Base-by-base conservation (phyloP, 2,329 filamentous ascomycete species). In the Claviceps sp. region DNA sequence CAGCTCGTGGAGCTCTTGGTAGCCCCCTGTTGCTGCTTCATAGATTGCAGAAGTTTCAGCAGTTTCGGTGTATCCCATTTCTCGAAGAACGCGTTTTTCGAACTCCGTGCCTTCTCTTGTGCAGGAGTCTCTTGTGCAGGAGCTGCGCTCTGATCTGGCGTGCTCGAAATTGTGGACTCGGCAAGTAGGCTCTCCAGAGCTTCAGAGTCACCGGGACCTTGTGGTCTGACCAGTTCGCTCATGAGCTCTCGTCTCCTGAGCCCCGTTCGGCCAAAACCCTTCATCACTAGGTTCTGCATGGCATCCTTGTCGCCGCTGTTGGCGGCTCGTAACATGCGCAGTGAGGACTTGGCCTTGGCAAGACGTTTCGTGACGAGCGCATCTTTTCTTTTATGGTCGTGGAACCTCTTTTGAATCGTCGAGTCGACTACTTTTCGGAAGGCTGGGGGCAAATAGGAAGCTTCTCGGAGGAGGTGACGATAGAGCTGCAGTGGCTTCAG, bases 391-490 rank as follows among this genome's bases (percentile, higher is more conserved):
- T 56, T 62, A 54, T 72, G 64, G 3, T 63, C 62, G n/a, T 68
- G 70, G 58, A 80, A 82, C 37, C 71, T 69, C 7, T 57, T 53
- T 49, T 66, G 65, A 45, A 82, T 73, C 37, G 67, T 67, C 6
- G 65, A 57, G 45, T 66, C 60, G 50, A 77, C 64, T 50, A 68
- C 72, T 2, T 66, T 62, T 40, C 71, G 72, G 53, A 75, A 76
- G 40, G 73, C 63, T 2, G 69, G 69, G 1, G 79, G 78, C 2
- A 83, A 73, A 60, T 84, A 84, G 29, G 76, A 74, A 40, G 72
- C 68, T 66, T 82, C 78, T 53, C 80, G 78, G 38, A 83, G 75
- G 22, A 83, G 66, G 53, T 78, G 72, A 52, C 80, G 74, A 62
- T 80, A 83, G 46, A 80, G 63, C 57, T 65, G 60, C n/a, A 61